Evolutionary conservation across 768 basidiomycete genomes (phyloP), one percentile per base, ranked within the genome.

Genomic region (Macrolepiota fuliginosa): DNA sequence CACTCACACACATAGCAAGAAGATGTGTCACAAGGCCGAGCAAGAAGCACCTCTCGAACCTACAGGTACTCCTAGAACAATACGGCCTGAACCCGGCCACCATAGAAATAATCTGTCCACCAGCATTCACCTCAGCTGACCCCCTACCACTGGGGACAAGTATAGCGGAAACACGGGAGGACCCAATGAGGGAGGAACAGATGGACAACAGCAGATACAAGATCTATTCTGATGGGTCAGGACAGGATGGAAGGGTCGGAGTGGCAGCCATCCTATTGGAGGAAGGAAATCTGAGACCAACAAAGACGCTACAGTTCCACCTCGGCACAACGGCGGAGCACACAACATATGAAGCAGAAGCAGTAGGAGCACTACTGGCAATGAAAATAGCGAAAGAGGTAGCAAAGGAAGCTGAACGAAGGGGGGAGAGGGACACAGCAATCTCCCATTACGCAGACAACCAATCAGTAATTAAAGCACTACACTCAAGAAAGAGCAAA

Each of bases 321-420:
- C 68, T 71, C 22, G 67, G 67, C 5, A 35, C 49, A 24, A 37
- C 27, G 5, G 62, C 9, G 2, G 25, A 63, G 3, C 63, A 70
- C 63, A 69, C 67, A 19, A 67, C 61, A 25, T 69, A 62, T 27
- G 65, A 71, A 4, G 70, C 62, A 4, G 68, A 72, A 42, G 53
- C 62, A 36, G 67, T 67, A 11, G 70, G 69, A 22, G 50, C 56
- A 10, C 39, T 69, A 2, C 64, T 70, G 5, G 66, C 69, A 17
- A 39, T 51, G 29, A 66, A 64, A 58, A 32, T 73, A 11, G 32
- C 62, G 10, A 45, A 32, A 4, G 5, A 17, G 19, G 22, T 19
- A 53, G 29, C 32, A 36, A 51, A n/a, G 13, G 25, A 39, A 40
- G 24, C 45, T 15, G 4, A 7, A 10, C 19, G 46, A 24, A n/a